These are phyloP conservation scores for Emergomyces pasteurianus DNA, from an alignment of 2,329 filamentous ascomycete species.

Conservation along the genomic window DNA sequence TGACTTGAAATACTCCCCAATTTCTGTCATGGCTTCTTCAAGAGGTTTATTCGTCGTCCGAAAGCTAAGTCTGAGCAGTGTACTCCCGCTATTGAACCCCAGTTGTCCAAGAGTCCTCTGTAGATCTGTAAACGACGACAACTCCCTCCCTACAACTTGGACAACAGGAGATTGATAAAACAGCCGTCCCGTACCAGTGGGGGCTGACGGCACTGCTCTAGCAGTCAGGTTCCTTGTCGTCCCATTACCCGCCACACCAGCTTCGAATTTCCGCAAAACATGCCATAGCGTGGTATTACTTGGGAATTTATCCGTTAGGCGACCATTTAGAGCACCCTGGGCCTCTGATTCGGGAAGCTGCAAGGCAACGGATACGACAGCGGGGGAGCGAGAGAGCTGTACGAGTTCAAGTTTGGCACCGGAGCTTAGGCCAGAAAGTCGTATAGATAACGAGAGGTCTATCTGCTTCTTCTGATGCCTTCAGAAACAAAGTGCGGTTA, in stretches of 20 bases:
- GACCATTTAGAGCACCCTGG: slow-evolving; percentile 48
- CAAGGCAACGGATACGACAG: slow-evolving; percentile 77
- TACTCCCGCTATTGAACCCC: slow-evolving; percentile 73
- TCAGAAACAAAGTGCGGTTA: background rate
- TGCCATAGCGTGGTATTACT: slow-evolving; percentile 85
- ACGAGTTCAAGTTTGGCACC: slow-evolving; percentile 92
- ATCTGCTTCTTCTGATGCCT: slow-evolving; percentile 75
- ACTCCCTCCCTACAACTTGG: slow-evolving; percentile 68
- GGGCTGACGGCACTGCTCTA: slow-evolving; percentile 55
- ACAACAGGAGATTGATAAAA: slow-evolving; percentile 81
- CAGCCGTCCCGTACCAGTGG: slow-evolving; percentile 55
- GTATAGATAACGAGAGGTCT: slow-evolving; percentile 73
- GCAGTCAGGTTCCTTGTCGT: slow-evolving; percentile 70
- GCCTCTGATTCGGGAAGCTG: slow-evolving; percentile 66
- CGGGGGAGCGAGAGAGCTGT: slow-evolving; percentile 70
- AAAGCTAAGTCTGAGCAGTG: slow-evolving; percentile 67
- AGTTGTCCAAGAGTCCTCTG: slow-evolving; percentile 82
- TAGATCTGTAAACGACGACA: slow-evolving; percentile 65
- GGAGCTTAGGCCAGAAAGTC: slow-evolving; percentile 66
- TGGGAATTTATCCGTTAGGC: slow-evolving; percentile 73
- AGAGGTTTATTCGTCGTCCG: slow-evolving; percentile 64
- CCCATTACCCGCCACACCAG: slow-evolving; percentile 50
- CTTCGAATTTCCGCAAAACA: slow-evolving; percentile 80
- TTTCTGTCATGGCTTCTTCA: slow-evolving; percentile 74
- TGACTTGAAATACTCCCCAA: slow-evolving; percentile 59